Percentiles rank a stretch among this genome's conserved stretches.
Evolutionary conservation across 192 early-diverging fungal genomes (phyloP).

Genomic region (Coemansia sp.): DNA sequence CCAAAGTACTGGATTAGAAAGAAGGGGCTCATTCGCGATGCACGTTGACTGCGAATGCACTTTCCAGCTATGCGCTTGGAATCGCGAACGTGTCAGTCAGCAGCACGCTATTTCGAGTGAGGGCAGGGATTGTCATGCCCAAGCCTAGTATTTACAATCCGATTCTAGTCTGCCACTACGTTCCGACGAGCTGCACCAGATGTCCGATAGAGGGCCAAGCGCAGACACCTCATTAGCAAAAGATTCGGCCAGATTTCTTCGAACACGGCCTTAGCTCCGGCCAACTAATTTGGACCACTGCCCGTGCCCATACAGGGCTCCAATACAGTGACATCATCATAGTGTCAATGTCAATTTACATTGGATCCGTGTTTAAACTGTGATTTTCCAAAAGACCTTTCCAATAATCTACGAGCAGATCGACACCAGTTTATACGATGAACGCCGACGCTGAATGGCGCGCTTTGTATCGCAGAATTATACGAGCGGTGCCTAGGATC

Average conservation of each 20-base stretch:
- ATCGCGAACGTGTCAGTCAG: neutral
- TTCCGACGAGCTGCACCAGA: neutral
- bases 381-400: neutral
- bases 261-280: neutral
- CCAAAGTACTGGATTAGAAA: neutral
- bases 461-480: constrained; percentile 37
- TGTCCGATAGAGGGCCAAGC: neutral
- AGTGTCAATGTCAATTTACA: too few species aligned
- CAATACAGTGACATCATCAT: neutral
- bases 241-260: neutral
- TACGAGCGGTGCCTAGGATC: constrained; percentile 38
- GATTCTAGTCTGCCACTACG: neutral
- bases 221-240: neutral
- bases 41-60: neutral
- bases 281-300: neutral
- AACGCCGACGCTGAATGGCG: constrained; percentile 25
- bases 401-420: neutral
- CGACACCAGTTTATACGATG: constrained; percentile 1
- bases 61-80: neutral
- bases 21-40: neutral
- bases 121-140: neutral
- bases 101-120: neutral
- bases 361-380: too few species aligned
- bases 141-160: neutral
- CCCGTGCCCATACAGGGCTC: neutral